Evolutionary conservation across 306 rosid species (phyloP).

Genomic region (Medicago truncatula): DNA sequence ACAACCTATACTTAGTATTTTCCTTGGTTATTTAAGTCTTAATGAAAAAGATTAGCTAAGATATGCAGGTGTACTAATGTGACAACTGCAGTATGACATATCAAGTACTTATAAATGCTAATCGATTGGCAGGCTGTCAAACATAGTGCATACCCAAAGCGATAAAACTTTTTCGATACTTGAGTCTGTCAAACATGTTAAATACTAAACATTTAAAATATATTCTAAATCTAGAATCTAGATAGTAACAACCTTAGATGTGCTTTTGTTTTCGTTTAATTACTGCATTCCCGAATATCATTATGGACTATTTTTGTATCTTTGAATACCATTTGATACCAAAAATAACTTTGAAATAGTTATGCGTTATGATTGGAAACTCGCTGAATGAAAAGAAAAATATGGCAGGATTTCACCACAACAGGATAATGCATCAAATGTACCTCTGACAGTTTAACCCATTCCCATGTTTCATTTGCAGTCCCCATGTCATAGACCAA

Average conservation of each 20-base stretch:
- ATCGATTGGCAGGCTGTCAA: neutral
- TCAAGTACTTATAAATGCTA: conserved; percentile 19
- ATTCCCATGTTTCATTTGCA: conserved; percentile 85
- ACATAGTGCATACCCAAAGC: neutral
- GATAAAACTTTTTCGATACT: conserved; percentile 1
- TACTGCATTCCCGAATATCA: conserved; percentile 9
- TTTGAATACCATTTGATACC: conserved; percentile 12
- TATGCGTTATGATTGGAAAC: conserved; percentile 12
- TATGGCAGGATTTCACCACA: conserved; percentile 20
- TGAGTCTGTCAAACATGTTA: conserved; percentile 8
- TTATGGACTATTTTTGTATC: neutral
- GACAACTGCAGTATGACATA: neutral
- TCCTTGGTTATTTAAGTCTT: conserved; percentile 27
- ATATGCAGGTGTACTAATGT: neutral
- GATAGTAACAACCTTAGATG: neutral
- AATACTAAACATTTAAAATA: neutral
- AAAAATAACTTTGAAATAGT: conserved; percentile 31
- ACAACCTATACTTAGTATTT: neutral
- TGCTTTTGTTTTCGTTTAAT: neutral
- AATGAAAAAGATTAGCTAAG: neutral
- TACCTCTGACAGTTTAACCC: conserved; percentile 97
- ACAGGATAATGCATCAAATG: conserved; percentile 40
- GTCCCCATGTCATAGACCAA: conserved; percentile 82
- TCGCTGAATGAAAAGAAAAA: neutral
- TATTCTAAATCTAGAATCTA: conserved; percentile 14